Base-by-base conservation (phyloP, 2,329 filamentous ascomycete genomes). In the Aspergillus terreus region DNA sequence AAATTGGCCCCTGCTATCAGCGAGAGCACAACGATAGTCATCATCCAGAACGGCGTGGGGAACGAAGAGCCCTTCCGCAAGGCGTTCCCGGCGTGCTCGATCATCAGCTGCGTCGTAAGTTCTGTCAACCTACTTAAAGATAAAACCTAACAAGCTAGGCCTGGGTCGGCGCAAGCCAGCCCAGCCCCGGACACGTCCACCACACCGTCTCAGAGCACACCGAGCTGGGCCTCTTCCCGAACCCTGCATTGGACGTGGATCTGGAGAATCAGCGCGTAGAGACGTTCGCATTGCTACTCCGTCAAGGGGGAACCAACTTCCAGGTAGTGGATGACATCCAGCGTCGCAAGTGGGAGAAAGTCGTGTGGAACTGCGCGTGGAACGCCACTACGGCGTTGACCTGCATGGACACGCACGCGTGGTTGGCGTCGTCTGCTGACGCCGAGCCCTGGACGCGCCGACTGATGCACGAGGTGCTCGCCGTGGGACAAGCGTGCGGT, bases 141-240 rank as follows among this genome's bases (percentile, higher is more conserved):
- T 30, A 11, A 30, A 10, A 1, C 9, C 27, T 30, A 7, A 30
- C 27, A 10, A 10, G 27, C 27, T 30, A 68, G 65, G 62, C 64
- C 1, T 68, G 65, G 81, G 76, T 80, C 1, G 80, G 80, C 4
- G 78, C 78, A 10, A 72, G 65, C 0, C 81, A 83, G 55, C 66
- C 66, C 4, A 61, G 68, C 6, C 78, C 80, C 0, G 81, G 81
- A 0, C 53, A 76, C 2, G 67, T 82, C 19, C 62, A 66, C 6
- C 81, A 83, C 56, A 78, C 68, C 15, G 75, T 74, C 45, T 75
- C 76, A 9, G 81, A 83, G 59, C 71, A 80, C 53, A 76, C 79
- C 61, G 76, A 83, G 49, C 75, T 83, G 4, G 81, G 80, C 0
- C 60, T 82, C 0, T 82, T 76, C 55, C 66, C 72, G 0, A 80